These are phyloP conservation scores for Suillus hirtellus DNA, from an alignment of 768 basidiomycete species.

Conservation along the genomic window DNA sequence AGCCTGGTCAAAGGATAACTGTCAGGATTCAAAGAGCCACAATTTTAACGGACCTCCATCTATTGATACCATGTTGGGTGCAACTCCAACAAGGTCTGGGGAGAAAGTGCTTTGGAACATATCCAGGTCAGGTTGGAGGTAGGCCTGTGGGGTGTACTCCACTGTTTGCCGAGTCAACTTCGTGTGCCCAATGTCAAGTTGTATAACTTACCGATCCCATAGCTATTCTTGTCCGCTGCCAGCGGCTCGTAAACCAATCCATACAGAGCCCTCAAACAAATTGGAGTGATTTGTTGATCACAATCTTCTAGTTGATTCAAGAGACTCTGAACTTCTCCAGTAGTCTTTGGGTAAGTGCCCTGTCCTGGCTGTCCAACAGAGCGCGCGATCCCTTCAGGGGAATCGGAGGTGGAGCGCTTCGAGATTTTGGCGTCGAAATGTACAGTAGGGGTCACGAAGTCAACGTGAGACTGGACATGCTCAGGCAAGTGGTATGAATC, in stretches of 20 bases:
- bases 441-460: slow-evolving; percentile 39
- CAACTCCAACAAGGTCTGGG: slow-evolving; percentile 37
- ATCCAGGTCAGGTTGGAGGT: slow-evolving; percentile 43
- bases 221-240: slow-evolving; percentile 35
- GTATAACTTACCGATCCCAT: slow-evolving; percentile 35
- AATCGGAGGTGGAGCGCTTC: slow-evolving; percentile 24
- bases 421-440: slow-evolving; percentile 35
- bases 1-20: slow-evolving; percentile 31
- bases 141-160: slow-evolving; percentile 45
- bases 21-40: slow-evolving; percentile 3
- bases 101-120: slow-evolving; percentile 44
- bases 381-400: slow-evolving; percentile 22
- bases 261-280: slow-evolving; percentile 42
- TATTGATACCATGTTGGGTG: slow-evolving; percentile 35
- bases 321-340: slow-evolving; percentile 15
- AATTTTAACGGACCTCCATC: neutral
- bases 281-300: slow-evolving; percentile 35
- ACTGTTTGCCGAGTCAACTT: slow-evolving; percentile 28
- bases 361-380: slow-evolving; percentile 7
- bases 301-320: slow-evolving; percentile 31
- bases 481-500: slow-evolving; percentile 36
- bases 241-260: slow-evolving; percentile 33
- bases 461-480: slow-evolving; percentile 40
- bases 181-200: neutral
- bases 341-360: slow-evolving; percentile 13